These are phyloP conservation scores for Pythium oligandrum DNA, from an alignment of 352 stramenopile genomes.

Conservation along the genomic window DNA sequence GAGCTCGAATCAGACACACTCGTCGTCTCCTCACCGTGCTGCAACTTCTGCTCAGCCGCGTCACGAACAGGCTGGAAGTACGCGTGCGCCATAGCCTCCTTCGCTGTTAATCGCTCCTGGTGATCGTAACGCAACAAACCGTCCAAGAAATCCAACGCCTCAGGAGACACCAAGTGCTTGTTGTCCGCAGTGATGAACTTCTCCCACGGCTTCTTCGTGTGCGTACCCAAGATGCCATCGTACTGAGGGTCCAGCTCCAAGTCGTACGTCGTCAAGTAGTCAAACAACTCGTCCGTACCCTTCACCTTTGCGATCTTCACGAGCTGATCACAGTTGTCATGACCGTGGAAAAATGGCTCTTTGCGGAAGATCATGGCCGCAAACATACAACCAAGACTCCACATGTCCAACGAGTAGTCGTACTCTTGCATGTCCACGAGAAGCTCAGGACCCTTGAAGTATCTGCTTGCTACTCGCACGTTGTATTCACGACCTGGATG, in stretches of 20 bases:
- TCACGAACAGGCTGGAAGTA: constrained; percentile 96
- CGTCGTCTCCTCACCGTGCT: constrained; percentile 66
- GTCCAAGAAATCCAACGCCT: constrained; percentile 96
- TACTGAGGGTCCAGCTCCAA: constrained; percentile 98
- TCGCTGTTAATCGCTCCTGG: constrained; percentile 96
- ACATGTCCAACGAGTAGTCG: constrained; percentile 99
- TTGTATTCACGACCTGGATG: constrained; percentile 98
- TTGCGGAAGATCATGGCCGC: constrained; percentile 99
- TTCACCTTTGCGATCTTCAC: constrained; percentile 98
- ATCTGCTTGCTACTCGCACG: constrained; percentile 97
- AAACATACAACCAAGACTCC: constrained; percentile 98
- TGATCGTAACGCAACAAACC: constrained; percentile 90
- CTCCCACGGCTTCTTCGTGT: constrained; percentile 98
- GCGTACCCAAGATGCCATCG: constrained; percentile 95
- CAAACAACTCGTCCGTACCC: constrained; percentile 97
- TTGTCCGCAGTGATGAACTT: constrained; percentile 99
- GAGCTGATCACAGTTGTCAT: constrained; percentile 99
- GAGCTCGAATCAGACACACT: constrained; percentile 74
- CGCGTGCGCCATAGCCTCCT: constrained; percentile 97
- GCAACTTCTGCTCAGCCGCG: constrained; percentile 63
- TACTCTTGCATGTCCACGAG: constrained; percentile 99
- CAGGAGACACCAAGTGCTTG: constrained; percentile 94
- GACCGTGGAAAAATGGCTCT: constrained; percentile 99
- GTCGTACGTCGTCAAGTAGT: constrained; percentile 99
- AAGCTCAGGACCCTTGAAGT: constrained; percentile 99